phyloP scores from a whole-genome alignment of 805 yeast species.

The Ogataea angusta region DNA sequence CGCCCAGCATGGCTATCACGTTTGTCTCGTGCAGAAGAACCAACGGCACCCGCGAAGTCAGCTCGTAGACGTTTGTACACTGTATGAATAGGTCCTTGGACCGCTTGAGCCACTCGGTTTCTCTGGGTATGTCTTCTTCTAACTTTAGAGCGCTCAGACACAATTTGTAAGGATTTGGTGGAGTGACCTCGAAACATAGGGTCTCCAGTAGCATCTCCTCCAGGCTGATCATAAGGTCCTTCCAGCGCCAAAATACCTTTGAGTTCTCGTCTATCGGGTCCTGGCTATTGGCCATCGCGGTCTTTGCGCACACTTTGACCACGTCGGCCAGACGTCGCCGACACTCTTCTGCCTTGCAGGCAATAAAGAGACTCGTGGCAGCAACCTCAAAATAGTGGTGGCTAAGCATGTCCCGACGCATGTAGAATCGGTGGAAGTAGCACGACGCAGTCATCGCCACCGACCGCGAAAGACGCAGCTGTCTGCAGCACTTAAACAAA shows the following conservation, averaged over 20 bases:
- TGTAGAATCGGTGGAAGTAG: constrained; percentile 51
- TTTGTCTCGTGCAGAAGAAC: constrained; percentile 23
- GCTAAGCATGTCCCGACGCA: constrained; percentile 39
- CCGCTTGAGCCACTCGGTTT: constrained; percentile 17
- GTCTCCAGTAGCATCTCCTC: constrained; percentile 46
- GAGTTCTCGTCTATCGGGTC: constrained; percentile 41
- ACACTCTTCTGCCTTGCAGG: constrained; percentile 53
- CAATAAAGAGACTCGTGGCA: constrained; percentile 48
- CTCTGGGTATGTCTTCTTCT: constrained; percentile 16
- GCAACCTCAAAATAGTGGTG: constrained; percentile 50
- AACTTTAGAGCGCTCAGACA: constrained; percentile 24
- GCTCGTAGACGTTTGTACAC: constrained; percentile 28
- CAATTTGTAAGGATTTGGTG: constrained; percentile 38
- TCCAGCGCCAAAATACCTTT: constrained; percentile 51
- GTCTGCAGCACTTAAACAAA: constrained; percentile 41
- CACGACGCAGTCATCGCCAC: constrained; percentile 47
- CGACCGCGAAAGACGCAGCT: constrained; percentile 44
- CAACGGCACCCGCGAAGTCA: constrained; percentile 30
- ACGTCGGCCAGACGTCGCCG: constrained; percentile 46
- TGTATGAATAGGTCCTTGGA: constrained; percentile 21
- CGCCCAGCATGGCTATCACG: constrained; percentile 25
- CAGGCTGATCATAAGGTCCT: constrained; percentile 41
- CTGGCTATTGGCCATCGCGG: constrained; percentile 40
- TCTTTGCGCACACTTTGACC: constrained; percentile 45
- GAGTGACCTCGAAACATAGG: constrained; percentile 46